Percentiles rank a stretch among this genome's conserved stretches.
Evolutionary conservation across 805 yeast species (phyloP).

Genomic region (Saturnispora saitoi): DNA sequence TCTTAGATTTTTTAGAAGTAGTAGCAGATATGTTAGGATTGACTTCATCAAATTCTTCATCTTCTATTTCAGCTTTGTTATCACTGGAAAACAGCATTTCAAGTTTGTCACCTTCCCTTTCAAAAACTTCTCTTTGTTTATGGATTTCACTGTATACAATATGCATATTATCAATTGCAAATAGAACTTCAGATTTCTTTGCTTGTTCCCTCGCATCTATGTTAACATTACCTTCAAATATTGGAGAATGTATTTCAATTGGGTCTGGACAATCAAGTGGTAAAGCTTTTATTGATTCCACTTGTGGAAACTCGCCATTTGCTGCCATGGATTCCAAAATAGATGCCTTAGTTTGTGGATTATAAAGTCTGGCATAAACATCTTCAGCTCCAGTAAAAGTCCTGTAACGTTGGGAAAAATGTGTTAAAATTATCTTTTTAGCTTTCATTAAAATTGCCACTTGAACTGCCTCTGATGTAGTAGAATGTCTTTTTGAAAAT

Average conservation of each 20-base stretch:
- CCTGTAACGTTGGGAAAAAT: constrained; percentile 86
- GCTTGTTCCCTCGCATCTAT: constrained; percentile 21
- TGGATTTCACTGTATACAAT: constrained; percentile 38
- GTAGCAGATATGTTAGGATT: neutral
- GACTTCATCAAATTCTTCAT: neutral
- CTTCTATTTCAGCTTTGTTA: constrained; percentile 16
- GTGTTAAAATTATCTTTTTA: constrained; percentile 67
- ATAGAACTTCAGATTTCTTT: constrained; percentile 25
- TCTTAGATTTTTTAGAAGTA: neutral
- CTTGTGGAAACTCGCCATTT: constrained; percentile 15
- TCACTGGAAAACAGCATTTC: constrained; percentile 22
- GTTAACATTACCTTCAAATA: constrained; percentile 16
- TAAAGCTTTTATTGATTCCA: neutral
- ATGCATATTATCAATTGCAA: constrained; percentile 64
- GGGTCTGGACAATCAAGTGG: constrained; percentile 15
- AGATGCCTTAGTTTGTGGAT: constrained; percentile 14
- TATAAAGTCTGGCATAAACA: constrained; percentile 19
- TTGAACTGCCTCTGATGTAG: constrained; percentile 76
- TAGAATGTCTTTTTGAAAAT: constrained; percentile 70
- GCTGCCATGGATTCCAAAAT: constrained; percentile 12
- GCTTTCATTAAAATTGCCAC: constrained; percentile 69
- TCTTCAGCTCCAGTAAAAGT: constrained; percentile 30
- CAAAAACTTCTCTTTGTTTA: constrained; percentile 22
- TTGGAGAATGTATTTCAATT: constrained; percentile 18
- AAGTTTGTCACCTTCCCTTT: constrained; percentile 24